phyloP scores from a whole-genome alignment of 805 yeast genomes.

The Candida caryicola region DNA sequence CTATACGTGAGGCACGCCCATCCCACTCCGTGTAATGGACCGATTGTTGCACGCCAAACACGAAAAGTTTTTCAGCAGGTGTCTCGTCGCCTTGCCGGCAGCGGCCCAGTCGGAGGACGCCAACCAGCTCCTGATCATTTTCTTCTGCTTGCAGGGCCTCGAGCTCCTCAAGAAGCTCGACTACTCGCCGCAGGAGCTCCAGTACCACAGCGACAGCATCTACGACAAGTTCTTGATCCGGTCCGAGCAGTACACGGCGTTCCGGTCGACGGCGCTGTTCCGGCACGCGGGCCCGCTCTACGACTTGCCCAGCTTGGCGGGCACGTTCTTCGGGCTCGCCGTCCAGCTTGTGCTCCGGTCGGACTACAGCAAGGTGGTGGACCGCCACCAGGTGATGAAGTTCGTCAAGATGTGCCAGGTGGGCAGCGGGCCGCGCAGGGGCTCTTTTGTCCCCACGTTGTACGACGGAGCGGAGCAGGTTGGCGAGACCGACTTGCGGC shows the following conservation, averaged over 20 bases:
- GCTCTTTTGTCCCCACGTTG: slow-evolving; percentile 36
- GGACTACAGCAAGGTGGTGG: slow-evolving; percentile 29
- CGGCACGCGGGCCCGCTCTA: slow-evolving; percentile 28
- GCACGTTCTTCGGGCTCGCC: slow-evolving; percentile 74
- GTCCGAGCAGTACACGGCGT: slow-evolving; percentile 41
- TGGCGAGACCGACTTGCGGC: slow-evolving; percentile 73
- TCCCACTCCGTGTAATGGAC: neutral
- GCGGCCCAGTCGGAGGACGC: slow-evolving; percentile 62
- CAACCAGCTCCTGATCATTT: slow-evolving; percentile 65
- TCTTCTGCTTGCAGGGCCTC: slow-evolving; percentile 65
- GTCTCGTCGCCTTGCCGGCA: slow-evolving; percentile 53
- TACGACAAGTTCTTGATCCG: slow-evolving; percentile 43
- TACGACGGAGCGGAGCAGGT: slow-evolving; percentile 24
- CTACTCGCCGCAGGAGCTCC: slow-evolving; percentile 23
- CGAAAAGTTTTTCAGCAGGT: slow-evolving; percentile 47
- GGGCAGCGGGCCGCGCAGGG: slow-evolving; percentile 23
- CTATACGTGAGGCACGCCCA: no score
- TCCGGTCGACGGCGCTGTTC: slow-evolving; percentile 58
- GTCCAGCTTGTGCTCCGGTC: slow-evolving; percentile 51
- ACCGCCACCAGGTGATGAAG: slow-evolving; percentile 48
- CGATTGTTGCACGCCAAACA: slow-evolving; percentile 24
- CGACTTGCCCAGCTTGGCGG: slow-evolving; percentile 65
- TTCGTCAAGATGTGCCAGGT: slow-evolving; percentile 63
- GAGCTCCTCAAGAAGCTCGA: slow-evolving; percentile 41
- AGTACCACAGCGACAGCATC: slow-evolving; percentile 40